Evolutionary conservation across 75 land plant species (phyloP).

Genomic region (Pinus albicaulis): DNA sequence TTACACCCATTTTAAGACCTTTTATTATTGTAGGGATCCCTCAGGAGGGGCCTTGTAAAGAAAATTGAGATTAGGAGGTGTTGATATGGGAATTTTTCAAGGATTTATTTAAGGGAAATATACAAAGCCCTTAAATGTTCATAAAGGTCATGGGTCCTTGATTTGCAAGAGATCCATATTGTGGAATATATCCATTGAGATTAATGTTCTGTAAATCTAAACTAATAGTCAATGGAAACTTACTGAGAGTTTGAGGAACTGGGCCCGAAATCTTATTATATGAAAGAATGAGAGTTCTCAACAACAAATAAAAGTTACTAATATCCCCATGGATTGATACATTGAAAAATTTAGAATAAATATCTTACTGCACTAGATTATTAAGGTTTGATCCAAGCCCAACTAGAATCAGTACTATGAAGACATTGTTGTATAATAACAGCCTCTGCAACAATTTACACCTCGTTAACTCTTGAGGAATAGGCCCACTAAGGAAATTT

Average conservation of each 20-base stretch:
- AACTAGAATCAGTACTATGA: slow-evolving; percentile 58
- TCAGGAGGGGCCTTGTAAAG: slow-evolving; percentile 1
- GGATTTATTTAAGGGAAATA: slow-evolving; percentile 74
- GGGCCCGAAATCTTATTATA: slow-evolving; percentile 56
- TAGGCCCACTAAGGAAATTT: slow-evolving; percentile 56
- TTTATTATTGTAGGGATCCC: slow-evolving; percentile 6
- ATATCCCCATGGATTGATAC: slow-evolving; percentile 65
- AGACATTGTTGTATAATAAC: slow-evolving; percentile 29
- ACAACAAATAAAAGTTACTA: slow-evolving; percentile 51
- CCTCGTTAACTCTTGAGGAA: slow-evolving; percentile 28
- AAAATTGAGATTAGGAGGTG: slow-evolving; percentile 4
- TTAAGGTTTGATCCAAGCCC: slow-evolving; percentile 49
- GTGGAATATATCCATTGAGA: slow-evolving; percentile 76
- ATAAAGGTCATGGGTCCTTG: slow-evolving; percentile 79
- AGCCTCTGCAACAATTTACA: slow-evolving; percentile 64
- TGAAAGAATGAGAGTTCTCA: slow-evolving; percentile 66
- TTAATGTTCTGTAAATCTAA: slow-evolving; percentile 67
- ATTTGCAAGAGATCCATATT: slow-evolving; percentile 53
- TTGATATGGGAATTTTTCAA: slow-evolving; percentile 14
- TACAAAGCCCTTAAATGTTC: slow-evolving; percentile 62
- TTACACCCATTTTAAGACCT: slow-evolving; percentile 47
- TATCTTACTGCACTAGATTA: slow-evolving; percentile 54
- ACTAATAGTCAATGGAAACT: slow-evolving; percentile 58
- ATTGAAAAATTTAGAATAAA: slow-evolving; percentile 49
- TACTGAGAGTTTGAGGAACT: slow-evolving; percentile 65